Percentiles rank a stretch among this genome's conserved stretches.
These are phyloP conservation scores for Durotheca rogersii DNA, from an alignment of 495 filamentous ascomycete species.

Conservation along the genomic window DNA sequence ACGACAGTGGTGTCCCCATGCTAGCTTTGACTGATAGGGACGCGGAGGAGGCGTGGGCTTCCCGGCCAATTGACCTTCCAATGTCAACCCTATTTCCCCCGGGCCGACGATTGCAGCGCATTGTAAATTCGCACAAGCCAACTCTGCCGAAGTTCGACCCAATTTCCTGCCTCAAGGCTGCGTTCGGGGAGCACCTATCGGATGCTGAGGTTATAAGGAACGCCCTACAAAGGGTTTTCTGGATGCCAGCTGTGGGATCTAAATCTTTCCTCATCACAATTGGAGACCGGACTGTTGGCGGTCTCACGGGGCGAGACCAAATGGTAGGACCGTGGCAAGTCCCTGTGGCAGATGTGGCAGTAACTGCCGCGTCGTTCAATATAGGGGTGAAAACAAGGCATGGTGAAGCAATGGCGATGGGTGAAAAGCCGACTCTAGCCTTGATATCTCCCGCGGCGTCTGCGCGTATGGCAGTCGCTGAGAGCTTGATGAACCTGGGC, in stretches of 20 bases:
- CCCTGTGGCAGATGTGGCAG: conserved; percentile 91
- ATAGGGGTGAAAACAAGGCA: conserved; percentile 63
- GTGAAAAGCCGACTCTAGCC: conserved; percentile 87
- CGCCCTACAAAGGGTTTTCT: conserved; percentile 77
- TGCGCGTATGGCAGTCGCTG: conserved; percentile 93
- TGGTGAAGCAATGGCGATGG: conserved; percentile 96
- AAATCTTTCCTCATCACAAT: conserved; percentile 98
- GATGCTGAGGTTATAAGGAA: conserved; percentile 68
- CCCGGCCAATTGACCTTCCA: conserved; percentile 83
- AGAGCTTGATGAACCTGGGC: conserved; percentile 87
- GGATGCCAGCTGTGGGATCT: conserved; percentile 84
- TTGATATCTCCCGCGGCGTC: conserved; percentile 92
- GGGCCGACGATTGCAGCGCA: conserved; percentile 77
- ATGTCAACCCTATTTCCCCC: conserved; percentile 92
- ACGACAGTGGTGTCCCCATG: conserved; percentile 61
- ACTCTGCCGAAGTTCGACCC: conserved; percentile 72
- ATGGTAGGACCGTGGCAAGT: conserved; percentile 97
- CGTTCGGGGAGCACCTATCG: conserved; percentile 50
- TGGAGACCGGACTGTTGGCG: conserved; percentile 87
- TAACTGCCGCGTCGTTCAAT: conserved; percentile 79
- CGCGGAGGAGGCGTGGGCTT: conserved; percentile 61
- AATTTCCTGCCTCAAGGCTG: conserved; percentile 41
- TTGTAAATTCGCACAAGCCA: conserved; percentile 72
- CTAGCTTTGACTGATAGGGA: conserved; percentile 82
- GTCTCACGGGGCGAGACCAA: conserved; percentile 84